Evolutionary conservation across 1,284 basidiomycete species (phyloP).

Genomic region (Mixia osmundae): DNA sequence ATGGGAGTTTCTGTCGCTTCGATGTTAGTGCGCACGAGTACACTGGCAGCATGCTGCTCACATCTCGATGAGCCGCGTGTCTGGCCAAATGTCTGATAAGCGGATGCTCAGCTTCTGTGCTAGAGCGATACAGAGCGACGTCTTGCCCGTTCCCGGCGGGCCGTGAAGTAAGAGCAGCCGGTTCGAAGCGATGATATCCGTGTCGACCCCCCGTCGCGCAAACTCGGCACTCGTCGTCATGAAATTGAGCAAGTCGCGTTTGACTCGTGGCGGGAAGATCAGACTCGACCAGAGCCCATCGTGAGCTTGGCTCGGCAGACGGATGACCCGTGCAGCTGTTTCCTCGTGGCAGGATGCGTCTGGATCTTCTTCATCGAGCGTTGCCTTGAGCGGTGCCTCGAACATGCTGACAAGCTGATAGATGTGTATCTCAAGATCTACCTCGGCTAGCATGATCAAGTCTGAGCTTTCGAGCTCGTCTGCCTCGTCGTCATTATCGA

Average conservation of each 20-base stretch:
- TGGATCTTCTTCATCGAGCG: slow-evolving; percentile 36
- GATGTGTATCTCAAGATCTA: slow-evolving; percentile 50
- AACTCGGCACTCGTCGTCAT: neutral
- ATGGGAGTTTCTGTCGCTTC: slow-evolving; percentile 93
- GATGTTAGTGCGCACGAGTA: too few relatives aligned
- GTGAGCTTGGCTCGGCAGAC: slow-evolving; percentile 53
- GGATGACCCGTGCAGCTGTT: slow-evolving; percentile 61
- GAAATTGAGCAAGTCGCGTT: slow-evolving; percentile 50
- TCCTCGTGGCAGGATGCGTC: slow-evolving; percentile 23
- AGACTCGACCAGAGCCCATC: slow-evolving; percentile 73
- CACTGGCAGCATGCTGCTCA: neutral
- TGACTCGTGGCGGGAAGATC: slow-evolving; percentile 74
- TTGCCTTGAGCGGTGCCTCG: slow-evolving; percentile 19
- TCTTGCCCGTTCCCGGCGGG: slow-evolving; percentile 94
- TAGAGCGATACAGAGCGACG: slow-evolving; percentile 74
- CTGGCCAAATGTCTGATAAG: slow-evolving; percentile 60
- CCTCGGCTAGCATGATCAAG: slow-evolving; percentile 9
- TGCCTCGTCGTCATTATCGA: neutral
- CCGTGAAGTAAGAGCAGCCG: slow-evolving; percentile 76
- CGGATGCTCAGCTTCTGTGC: slow-evolving; percentile 90
- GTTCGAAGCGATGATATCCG: neutral
- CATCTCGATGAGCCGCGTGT: slow-evolving; percentile 78
- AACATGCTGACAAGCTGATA: slow-evolving; percentile 53
- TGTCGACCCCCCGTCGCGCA: neutral
- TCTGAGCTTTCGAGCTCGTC: neutral